These are phyloP conservation scores for Sisymbrium altissimum DNA, from an alignment of 345 rosid genomes.

Conservation along the genomic window DNA sequence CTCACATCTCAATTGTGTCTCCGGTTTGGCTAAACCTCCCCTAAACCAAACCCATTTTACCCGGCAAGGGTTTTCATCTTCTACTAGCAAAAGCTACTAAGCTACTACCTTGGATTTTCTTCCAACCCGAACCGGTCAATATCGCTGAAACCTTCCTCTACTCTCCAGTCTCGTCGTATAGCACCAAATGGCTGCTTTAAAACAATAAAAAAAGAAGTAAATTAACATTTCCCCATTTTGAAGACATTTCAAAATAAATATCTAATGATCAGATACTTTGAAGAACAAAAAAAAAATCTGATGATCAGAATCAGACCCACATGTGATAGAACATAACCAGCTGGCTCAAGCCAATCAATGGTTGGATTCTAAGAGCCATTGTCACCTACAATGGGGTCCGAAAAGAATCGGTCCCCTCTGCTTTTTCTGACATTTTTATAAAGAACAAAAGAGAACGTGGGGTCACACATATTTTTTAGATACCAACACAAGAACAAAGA, in stretches of 20 bases:
- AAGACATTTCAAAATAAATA: background rate
- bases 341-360: conserved; percentile 27
- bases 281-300: background rate
- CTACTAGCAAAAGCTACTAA: conserved; percentile 30
- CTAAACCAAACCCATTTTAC: conserved; percentile 16
- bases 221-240: background rate
- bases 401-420: conserved; percentile 34
- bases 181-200: conserved; percentile 14
- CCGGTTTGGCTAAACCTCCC: conserved; percentile 19
- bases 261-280: background rate
- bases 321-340: conserved; percentile 33
- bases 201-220: background rate
- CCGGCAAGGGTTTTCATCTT: conserved; percentile 27
- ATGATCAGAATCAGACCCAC: conserved; percentile 20
- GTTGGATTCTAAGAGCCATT: conserved; percentile 18
- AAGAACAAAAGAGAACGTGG: conserved; percentile 29
- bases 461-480: conserved; percentile 21
- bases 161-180: conserved; percentile 10
- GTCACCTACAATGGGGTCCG: conserved; percentile 28
- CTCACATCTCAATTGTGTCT: conserved; percentile 20
- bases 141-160: conserved; percentile 14
- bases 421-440: conserved; percentile 31
- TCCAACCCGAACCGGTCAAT: conserved; percentile 17
- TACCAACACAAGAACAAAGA: conserved; percentile 24
- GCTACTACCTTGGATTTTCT: conserved; percentile 21